Evolutionary conservation across 176 grass and related monocot species (phyloP), one percentile per base, ranked within the genome.

Genomic region (Oryza coarctata): DNA sequence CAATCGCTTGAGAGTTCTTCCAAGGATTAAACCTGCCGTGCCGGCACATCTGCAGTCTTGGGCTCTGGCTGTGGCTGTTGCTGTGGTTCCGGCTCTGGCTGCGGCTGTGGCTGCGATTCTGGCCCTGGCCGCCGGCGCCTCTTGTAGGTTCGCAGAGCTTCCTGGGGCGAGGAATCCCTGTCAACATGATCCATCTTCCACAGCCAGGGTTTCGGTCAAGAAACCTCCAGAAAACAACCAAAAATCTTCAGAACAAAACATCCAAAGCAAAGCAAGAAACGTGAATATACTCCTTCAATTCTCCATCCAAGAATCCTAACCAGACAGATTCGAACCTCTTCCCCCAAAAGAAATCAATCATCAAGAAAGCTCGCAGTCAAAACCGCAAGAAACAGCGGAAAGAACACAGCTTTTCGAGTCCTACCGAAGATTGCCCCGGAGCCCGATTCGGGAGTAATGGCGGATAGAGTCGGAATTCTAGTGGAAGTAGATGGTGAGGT

Each of bases 61-160:
- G 45, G 32, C 62, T 84, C 72, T 12, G 1, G 49, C 12, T 27
- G 45, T 18, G 3, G 49, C 18, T 63, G 67, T 1, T 22, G 32
- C 68, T 80, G 31, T 70, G 55, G 64, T 27, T 41, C 34, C 3
- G 3, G 27, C 31, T 8, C 7, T 44, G 20, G 18, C 43, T 9
- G 27, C 10, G 13, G 67, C 62, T 7, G 50, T 14, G 2, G 29
- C 39, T 17, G 63, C 2, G 26, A 43, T 28, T 31, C 73, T 0
- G 17, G 40, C 68, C 75, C 58, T 34, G 45, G 55, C 27, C 28
- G 64, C 57, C 78, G 78, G 28, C 83, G 83, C 70, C 90, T 86
- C 86, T 92, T 92, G 86, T 92, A 92, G 57, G 86, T 91, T 61
- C 68, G 73, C 22, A 85, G 47, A 63, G 41, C 27, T 25, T 86